Evolutionary conservation across 2,329 filamentous ascomycete species (phyloP).

Genomic region (Fusarium austroafricanum): DNA sequence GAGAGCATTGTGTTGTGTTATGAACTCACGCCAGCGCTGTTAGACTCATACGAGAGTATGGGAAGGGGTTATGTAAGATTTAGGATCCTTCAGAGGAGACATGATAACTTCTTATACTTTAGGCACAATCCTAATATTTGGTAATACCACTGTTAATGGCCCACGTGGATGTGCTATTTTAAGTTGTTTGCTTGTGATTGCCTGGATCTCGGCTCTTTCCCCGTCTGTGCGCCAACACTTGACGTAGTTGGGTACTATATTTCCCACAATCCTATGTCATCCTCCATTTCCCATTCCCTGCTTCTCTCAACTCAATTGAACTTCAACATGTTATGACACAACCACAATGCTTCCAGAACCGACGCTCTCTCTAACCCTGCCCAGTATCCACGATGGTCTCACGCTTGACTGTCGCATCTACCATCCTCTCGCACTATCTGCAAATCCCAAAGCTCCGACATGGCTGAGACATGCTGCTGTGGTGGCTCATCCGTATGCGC

Average conservation of each 20-base stretch:
- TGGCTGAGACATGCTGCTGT: slow-evolving; percentile 68
- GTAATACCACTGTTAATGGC: no score
- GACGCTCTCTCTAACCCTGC: slow-evolving; percentile 77
- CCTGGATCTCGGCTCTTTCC: slow-evolving; percentile 21
- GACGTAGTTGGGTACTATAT: slow-evolving; percentile 24
- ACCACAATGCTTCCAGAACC: slow-evolving; percentile 66
- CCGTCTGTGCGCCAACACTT: slow-evolving; percentile 31
- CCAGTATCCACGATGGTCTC: slow-evolving; percentile 83
- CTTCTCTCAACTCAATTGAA: slow-evolving; percentile 3
- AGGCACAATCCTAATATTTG: no score
- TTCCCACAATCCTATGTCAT: slow-evolving; percentile 16
- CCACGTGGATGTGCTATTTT: slow-evolving; percentile 5
- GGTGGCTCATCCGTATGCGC: slow-evolving; percentile 90
- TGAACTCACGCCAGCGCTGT: no score
- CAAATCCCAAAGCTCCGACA: slow-evolving; percentile 47
- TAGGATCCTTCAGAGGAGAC: no score
- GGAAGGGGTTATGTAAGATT: no score
- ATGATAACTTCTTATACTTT: no score
- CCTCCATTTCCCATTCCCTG: slow-evolving; percentile 4
- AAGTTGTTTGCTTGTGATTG: neutral
- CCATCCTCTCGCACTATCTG: slow-evolving; percentile 67
- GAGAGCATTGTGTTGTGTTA: no score
- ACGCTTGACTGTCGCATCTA: slow-evolving; percentile 86
- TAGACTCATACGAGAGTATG: no score
- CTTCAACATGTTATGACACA: slow-evolving; percentile 37